phyloP scores from a whole-genome alignment of 1,284 basidiomycete genomes.

The Chalciporus sp. region DNA sequence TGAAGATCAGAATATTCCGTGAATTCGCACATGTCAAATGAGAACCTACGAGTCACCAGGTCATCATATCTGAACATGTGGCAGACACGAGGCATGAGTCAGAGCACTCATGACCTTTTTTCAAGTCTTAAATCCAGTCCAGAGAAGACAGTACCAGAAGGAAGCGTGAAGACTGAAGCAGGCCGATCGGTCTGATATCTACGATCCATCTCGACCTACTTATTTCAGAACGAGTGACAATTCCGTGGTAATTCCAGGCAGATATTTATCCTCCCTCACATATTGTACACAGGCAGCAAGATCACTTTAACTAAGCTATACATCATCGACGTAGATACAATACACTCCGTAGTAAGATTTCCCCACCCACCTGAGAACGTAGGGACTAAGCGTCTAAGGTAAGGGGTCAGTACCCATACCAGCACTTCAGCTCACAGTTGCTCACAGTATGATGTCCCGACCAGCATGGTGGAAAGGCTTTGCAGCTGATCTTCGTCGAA shows the following conservation, averaged over 20 bases:
- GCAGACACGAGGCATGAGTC: conserved; percentile 24
- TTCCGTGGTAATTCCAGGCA: too few relatives aligned
- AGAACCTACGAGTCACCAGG: conserved; percentile 22
- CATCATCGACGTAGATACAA: too few relatives aligned
- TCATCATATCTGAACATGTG: conserved; percentile 29
- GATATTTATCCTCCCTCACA: too few relatives aligned
- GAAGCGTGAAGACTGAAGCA: neutral
- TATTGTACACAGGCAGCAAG: too few relatives aligned
- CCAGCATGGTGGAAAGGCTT: conserved; percentile 85
- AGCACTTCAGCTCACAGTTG: conserved; percentile 8
- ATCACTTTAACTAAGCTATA: too few relatives aligned
- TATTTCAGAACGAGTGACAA: neutral
- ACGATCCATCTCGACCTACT: neutral
- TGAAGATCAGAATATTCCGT: conserved; percentile 1
- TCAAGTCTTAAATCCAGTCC: neutral
- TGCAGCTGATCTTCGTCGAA: conserved; percentile 92
- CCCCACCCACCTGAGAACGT: neutral
- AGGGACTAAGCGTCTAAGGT: conserved; percentile 26
- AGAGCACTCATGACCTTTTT: neutral
- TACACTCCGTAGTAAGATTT: too few relatives aligned
- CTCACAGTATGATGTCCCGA: conserved; percentile 90
- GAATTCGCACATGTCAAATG: conserved; percentile 3
- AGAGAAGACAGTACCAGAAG: neutral
- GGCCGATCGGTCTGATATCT: neutral
- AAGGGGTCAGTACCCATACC: conserved; percentile 12